Conservation (phyloP, 2,329 filamentous ascomycete species). For the Trichoderma lentiforme region DNA sequence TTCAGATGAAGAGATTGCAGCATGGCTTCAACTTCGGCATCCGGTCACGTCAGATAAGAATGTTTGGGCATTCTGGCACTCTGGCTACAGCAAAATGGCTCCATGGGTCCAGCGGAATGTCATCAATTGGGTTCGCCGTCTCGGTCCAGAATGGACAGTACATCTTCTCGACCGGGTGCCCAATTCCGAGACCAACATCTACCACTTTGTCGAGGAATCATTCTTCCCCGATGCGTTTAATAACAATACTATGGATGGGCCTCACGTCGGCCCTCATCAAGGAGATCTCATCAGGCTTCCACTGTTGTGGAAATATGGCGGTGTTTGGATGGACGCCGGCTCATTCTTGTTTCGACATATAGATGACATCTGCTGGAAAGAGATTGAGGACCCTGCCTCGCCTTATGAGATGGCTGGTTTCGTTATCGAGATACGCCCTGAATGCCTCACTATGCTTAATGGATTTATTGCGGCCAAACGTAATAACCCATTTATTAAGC, state of each 20-base stretch:
- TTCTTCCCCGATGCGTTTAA: constrained; percentile 41
- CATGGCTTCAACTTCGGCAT: constrained; percentile 28
- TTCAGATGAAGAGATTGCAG: constrained; percentile 32
- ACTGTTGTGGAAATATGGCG: constrained; percentile 39
- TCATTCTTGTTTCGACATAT: constrained; percentile 40
- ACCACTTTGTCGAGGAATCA: constrained; percentile 34
- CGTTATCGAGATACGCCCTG: constrained; percentile 29
- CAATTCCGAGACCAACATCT: constrained; percentile 35
- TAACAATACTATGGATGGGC: constrained; percentile 42
- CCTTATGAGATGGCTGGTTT: constrained; percentile 31
- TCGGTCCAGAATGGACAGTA: constrained; percentile 37
- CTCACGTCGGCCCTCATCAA: constrained; percentile 41
- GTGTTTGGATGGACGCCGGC: constrained; percentile 44
- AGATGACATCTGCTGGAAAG: constrained; percentile 42
- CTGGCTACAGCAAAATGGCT: constrained; percentile 32
- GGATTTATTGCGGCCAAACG: constrained; percentile 43
- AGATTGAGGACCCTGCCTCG: constrained; percentile 33
- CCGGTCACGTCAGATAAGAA: constrained; percentile 39
- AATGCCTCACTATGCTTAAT: constrained; percentile 31
- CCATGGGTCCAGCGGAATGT: constrained; percentile 37
- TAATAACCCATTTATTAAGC: constrained; percentile 42
- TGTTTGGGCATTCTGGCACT: constrained; percentile 43
- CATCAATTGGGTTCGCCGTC: constrained; percentile 37
- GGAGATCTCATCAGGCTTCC: constrained; percentile 47
- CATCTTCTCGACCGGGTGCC: constrained; percentile 37